Conservation (phyloP, 148 eudicot genomes). For the Suaeda aralocaspica region DNA sequence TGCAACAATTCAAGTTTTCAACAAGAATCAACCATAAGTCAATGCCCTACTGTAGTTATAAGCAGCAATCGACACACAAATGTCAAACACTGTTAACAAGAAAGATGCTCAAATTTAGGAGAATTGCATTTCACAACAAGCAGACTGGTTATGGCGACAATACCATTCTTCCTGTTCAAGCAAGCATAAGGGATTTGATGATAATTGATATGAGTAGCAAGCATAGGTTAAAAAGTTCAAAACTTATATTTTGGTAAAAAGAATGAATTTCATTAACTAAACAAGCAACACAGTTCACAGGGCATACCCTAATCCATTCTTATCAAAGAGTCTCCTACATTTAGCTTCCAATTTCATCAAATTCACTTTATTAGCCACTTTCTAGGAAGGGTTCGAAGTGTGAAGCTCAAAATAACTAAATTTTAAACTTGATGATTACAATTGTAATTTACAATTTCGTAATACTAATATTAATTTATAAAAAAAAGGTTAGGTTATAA, state of each 20-base stretch:
- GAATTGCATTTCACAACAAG: not conserved
- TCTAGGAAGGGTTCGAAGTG: not conserved
- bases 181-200: not conserved
- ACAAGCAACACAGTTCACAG: not conserved
- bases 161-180: not conserved
- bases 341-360: not conserved
- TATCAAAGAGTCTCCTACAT: not conserved
- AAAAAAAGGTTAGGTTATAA: too few species aligned
- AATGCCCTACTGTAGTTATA: not conserved
- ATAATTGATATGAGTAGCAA: not conserved
- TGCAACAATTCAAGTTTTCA: slow-evolving; percentile 41
- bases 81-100: not conserved
- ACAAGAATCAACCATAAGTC: slow-evolving; percentile 1
- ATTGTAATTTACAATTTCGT: too few species aligned
- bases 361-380: not conserved
- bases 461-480: too few species aligned
- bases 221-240: not conserved
- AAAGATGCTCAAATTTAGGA: not conserved
- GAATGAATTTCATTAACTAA: not conserved
- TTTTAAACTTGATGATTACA: too few species aligned
- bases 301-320: not conserved
- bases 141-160: not conserved
- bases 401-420: not conserved
- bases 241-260: not conserved
- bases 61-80: slow-evolving; percentile 8